Evolutionary conservation across 2,329 filamentous ascomycete species (phyloP).

Genomic region (Ceratocystis alfenasii): DNA sequence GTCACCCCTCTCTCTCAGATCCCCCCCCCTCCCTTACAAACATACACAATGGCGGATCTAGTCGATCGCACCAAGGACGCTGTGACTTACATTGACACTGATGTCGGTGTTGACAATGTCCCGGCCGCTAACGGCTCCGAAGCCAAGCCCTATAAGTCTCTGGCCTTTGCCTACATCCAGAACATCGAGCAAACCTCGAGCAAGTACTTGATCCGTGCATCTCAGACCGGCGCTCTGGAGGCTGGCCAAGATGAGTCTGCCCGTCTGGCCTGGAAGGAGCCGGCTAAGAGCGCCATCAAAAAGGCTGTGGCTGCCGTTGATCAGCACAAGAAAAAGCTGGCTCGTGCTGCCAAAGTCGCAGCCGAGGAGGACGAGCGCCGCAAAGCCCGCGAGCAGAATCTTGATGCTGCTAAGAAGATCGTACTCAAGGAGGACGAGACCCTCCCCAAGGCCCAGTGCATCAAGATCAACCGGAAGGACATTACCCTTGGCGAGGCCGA

Average conservation of each 20-base stretch:
- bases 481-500: conserved; percentile 46
- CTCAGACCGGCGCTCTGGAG: conserved; percentile 47
- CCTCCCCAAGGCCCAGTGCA: conserved; percentile 60
- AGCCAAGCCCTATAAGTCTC: conserved; percentile 66
- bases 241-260: conserved; percentile 52
- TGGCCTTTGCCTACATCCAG: conserved; percentile 65
- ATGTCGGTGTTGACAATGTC: conserved; percentile 57
- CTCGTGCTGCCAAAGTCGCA: conserved; percentile 61
- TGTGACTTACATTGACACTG: conserved; percentile 65
- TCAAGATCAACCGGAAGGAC: conserved; percentile 63
- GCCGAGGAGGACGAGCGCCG: conserved; percentile 62
- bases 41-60: conserved; percentile 35
- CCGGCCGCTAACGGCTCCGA: conserved; percentile 55
- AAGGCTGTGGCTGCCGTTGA: conserved; percentile 67
- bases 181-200: conserved; percentile 44
- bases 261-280: conserved; percentile 64
- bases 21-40: conserved; percentile 4
- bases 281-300: conserved; percentile 73
- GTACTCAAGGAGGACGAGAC: conserved; percentile 55
- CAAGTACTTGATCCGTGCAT: conserved; percentile 58
- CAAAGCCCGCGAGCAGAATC: conserved; percentile 51
- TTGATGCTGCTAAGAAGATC: conserved; percentile 69
- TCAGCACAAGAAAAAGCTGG: conserved; percentile 70
- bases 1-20: background rate
- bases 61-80: conserved; percentile 39